Base-by-base conservation (phyloP, 768 basidiomycete species). In the Candolleomyces eurysporus region DNA sequence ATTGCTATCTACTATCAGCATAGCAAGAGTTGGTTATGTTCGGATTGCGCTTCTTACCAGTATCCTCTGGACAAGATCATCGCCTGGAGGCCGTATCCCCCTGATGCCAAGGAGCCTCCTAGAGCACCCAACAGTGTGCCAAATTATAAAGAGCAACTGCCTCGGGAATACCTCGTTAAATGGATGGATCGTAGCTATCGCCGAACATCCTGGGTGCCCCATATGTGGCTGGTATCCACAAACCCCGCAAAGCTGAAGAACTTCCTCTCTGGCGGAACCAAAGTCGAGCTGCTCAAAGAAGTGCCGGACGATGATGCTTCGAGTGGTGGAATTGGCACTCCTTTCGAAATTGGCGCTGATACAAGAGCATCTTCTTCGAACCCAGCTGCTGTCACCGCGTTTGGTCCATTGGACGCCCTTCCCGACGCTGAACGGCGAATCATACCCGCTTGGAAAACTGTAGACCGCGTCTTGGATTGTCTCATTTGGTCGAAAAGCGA, bases 111-210 rank as follows among this genome's bases (percentile, higher is more conserved):
- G 8, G 89, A 92, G 67, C 77, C 84, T 2, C 61, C 75, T 65
- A 7, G 78, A 76, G 52, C 75, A 81, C 57, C 36, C 36, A 11
- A 11, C 36, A 36, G 36, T 36, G 36, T 74, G 2, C 77, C 82
- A 0, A 74, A 85, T 64, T 79, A 79, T 71, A 94, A 88, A 70
- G 71, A 77, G 26, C 66, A 76, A 39, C 79, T 96, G 16, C 92
- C 92, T n/a, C 78, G 96, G 48, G 93, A 96, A 72, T 98, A 98
- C 71, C 85, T 98, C 13, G 86, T 98, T 59, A 98, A 98, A 72
- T 98, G 94, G 94, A 72, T 73, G 9, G 86, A 81, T 45, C 77
- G 89, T 49, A 92, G 94, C 64, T 98, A 91, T 72, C 79, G 90
- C 57, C 84, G 89, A 48, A 76, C 84, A 11, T 82, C 90, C 71